Evolutionary conservation across 2,329 filamentous ascomycete species (phyloP), one percentile per base, ranked within the genome.

Genomic region (Colletotrichum gloeosporioides): DNA sequence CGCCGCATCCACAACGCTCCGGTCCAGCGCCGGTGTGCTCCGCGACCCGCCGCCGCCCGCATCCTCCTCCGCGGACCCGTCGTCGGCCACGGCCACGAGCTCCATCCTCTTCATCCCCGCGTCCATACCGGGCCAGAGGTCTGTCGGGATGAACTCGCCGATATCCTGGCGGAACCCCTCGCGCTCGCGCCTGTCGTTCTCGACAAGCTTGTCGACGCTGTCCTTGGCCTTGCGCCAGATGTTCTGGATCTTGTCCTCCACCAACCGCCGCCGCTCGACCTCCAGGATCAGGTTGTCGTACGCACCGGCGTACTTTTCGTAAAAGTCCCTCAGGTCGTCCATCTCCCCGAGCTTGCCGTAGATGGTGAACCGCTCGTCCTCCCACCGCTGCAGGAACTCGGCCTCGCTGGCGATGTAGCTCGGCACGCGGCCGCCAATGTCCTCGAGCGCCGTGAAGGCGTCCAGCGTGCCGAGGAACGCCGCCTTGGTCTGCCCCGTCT

Each of bases 241-340:
- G 59, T 89, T 89, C 79, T 93, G 90, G 69, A 98, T 93, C 77
- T 94, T 93, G 36, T 93, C 92, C 80, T 97, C 94, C 44, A 95
- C 92, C 16, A 90, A 88, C 76, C 92, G 92, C 12, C 97, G 90
- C 29, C 97, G 90, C 69, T 94, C 93, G 8, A 96, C 93, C 83
- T 99, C 97, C 2, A 98, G 89, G 29, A 98, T 90, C 15, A 99
- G 87, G 25, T 93, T 93, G 79, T 95, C 94, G 82, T 99, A 99
- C 0, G 96, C 95, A 69, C 92, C 90, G 25, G 95, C 89, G 81
- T 99, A 99, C 22, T 94, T 93, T 77, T 96, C 94, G 84, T 98
- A 99, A 80, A 98, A 95, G n/a, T 91, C 88, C 13, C 92, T 90
- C 80, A 98, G 91, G 27, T 92, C 91, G 68, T 94, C 92, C 84